phyloP scores from a whole-genome alignment of 1,284 basidiomycete genomes.

The Malassezia furfur region DNA sequence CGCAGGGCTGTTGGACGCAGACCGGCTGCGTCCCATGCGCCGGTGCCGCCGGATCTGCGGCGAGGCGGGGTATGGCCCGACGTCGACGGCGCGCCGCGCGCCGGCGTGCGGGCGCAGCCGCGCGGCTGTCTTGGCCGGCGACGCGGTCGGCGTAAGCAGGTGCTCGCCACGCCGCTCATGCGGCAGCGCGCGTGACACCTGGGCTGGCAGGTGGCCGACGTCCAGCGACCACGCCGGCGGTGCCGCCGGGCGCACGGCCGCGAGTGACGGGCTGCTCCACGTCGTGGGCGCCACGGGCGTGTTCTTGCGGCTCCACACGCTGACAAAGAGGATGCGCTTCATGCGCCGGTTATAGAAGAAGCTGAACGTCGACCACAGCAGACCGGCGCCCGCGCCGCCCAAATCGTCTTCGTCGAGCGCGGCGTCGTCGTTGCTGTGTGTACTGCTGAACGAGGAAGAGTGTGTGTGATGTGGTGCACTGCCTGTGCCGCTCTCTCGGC shows the following conservation, averaged over 20 bases:
- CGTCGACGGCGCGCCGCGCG: not conserved
- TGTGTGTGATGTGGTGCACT: not conserved
- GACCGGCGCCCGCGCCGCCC: slow-evolving; percentile 57
- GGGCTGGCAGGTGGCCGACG: not conserved
- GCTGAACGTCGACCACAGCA: slow-evolving; percentile 94
- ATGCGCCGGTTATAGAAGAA: slow-evolving; percentile 87
- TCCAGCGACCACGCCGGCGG: not conserved
- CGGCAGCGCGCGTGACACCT: not conserved
- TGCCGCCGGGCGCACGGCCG: not conserved
- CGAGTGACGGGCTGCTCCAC: slow-evolving; percentile 18
- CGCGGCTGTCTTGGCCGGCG: not conserved
- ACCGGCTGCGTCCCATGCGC: slow-evolving; percentile 7
- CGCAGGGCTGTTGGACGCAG: slow-evolving; percentile 27
- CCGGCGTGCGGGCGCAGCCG: not conserved
- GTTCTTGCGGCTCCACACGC: slow-evolving; percentile 78
- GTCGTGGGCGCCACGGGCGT: slow-evolving; percentile 20
- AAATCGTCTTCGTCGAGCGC: slow-evolving; percentile 51
- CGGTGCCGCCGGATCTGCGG: slow-evolving; percentile 1
- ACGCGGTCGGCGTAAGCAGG: slow-evolving; percentile 8
- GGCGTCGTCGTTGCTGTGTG: slow-evolving; percentile 18
- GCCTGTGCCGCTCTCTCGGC: not conserved
- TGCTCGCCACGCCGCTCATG: slow-evolving; percentile 2
- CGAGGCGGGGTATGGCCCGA: not conserved
- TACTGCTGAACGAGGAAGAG: not conserved
- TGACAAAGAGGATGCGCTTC: slow-evolving; percentile 85